Evolutionary conservation across 306 rosid genomes (phyloP), one percentile per base, ranked within the genome.

Genomic region (Gillenia trifoliata): DNA sequence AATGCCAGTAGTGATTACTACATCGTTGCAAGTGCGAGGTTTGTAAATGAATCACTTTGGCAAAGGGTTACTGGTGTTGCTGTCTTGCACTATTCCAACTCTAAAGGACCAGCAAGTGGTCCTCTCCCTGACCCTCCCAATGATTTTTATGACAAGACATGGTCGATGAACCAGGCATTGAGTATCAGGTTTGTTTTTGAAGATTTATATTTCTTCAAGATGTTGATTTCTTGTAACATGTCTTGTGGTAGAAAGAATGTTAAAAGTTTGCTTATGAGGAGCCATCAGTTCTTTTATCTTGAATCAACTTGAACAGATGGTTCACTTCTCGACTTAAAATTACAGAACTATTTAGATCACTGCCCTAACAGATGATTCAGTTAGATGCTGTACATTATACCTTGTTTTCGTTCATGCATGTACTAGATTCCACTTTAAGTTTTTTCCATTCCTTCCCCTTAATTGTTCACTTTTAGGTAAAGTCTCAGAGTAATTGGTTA

Each of bases 1-100:
- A 89, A 93, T 77, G 98, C 97, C 43, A 91, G 97, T 78, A 80
- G 91, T 34, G 98, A 91, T 77, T 93, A 91, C 87, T 93, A 91
- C 78, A 83, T 91, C 17, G 97, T 91, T 28, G 98, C 98, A 26
- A 91, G 98, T 79, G 91, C 98, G 16, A 79, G 97, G 86, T 91
- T 93, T 74, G 98, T 93, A 78, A 93, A 93, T 75, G 92, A 72
- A 76, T 87, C 98, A 6, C 68, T 88, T 78, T 93, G 97, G 98
- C 82, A 93, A 63, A 86, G 81, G 79, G 97, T 93, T 64, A 89
- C 92, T 0, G 97, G 98, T 66, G 98, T 93, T 74, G 98, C 94
- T 34, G 69, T 93, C 78, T 84, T 93, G 33, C 94, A 80, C 75
- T 93, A 93, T 23, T 73, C 87, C 59, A 91, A 91, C 79, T 93